phyloP scores from a whole-genome alignment of 2,329 filamentous ascomycete species.

The Fusarium sarcochroum region DNA sequence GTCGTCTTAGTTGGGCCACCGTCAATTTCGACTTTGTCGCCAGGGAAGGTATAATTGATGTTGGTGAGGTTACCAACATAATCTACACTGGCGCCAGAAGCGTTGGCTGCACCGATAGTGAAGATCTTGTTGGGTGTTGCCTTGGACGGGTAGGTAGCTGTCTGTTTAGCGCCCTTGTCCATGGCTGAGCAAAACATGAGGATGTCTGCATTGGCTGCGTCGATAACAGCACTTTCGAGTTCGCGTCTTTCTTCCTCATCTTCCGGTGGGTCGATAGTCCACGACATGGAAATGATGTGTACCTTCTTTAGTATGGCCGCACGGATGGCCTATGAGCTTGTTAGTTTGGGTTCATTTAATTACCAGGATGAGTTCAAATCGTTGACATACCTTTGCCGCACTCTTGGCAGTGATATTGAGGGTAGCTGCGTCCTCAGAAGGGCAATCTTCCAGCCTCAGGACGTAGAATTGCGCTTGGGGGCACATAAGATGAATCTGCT shows the following conservation, averaged over 20 bases:
- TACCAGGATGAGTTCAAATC: too few species aligned
- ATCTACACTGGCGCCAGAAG: slow-evolving; percentile 21
- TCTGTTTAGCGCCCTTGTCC: slow-evolving; percentile 45
- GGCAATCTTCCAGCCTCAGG: slow-evolving; percentile 15
- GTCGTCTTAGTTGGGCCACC: neutral
- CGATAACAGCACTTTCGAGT: slow-evolving; percentile 48
- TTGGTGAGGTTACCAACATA: slow-evolving; percentile 30
- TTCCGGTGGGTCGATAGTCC: slow-evolving; percentile 49
- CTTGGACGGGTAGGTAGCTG: slow-evolving; percentile 14
- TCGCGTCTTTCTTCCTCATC: neutral
- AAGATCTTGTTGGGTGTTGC: slow-evolving; percentile 40
- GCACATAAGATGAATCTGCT: slow-evolving; percentile 44
- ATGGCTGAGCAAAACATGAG: slow-evolving; percentile 57
- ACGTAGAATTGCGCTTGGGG: slow-evolving; percentile 42
- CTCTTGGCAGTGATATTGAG: slow-evolving; percentile 8
- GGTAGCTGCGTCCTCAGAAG: neutral
- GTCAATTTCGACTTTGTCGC: slow-evolving; percentile 43
- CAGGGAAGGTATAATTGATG: slow-evolving; percentile 52
- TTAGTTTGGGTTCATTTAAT: neutral
- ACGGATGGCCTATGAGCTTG: slow-evolving; percentile 47
- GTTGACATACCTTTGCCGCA: neutral
- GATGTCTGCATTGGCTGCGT: slow-evolving; percentile 49
- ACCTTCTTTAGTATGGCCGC: slow-evolving; percentile 50
- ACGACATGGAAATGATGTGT: slow-evolving; percentile 57
- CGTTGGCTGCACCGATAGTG: slow-evolving; percentile 49